A percentile compares a stretch with the other conserved stretches of the same genome.
Evolutionary conservation across 1,139 yeast genomes (phyloP).

Genomic region (Geotrichum bryndzae): DNA sequence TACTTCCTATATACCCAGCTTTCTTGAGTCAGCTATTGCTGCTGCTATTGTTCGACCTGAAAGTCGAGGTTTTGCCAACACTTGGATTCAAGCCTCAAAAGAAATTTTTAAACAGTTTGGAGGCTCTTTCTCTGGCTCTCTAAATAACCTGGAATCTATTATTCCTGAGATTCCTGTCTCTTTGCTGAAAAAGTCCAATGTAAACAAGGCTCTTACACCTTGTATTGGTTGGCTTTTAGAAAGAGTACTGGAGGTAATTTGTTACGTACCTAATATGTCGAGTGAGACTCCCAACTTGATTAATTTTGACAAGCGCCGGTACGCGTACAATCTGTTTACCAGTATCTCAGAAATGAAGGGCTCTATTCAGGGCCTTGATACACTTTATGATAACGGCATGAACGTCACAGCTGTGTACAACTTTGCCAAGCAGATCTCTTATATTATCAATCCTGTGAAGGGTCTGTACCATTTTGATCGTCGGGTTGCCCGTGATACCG

Average conservation of each 20-base stretch:
- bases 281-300: slow-evolving; percentile 51
- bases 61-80: slow-evolving; percentile 57
- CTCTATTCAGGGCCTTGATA: slow-evolving; percentile 14
- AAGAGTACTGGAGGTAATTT: slow-evolving; percentile 56
- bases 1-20: slow-evolving; percentile 68
- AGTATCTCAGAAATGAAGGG: slow-evolving; percentile 44
- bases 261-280: slow-evolving; percentile 62
- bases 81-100: slow-evolving; percentile 59
- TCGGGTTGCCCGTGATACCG: slow-evolving; percentile 37
- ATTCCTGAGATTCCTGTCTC: slow-evolving; percentile 37
- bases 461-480: slow-evolving; percentile 30
- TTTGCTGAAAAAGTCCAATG: slow-evolving; percentile 13
- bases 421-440: slow-evolving; percentile 24
- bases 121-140: slow-evolving; percentile 14
- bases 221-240: slow-evolving; percentile 78
- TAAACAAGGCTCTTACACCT: slow-evolving; percentile 47
- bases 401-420: slow-evolving; percentile 21
- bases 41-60: slow-evolving; percentile 78
- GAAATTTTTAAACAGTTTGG: slow-evolving; percentile 31
- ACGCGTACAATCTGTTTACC: slow-evolving; percentile 48
- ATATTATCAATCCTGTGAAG: slow-evolving; percentile 30
- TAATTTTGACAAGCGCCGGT: slow-evolving; percentile 65
- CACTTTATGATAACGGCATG: slow-evolving; percentile 16
- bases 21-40: slow-evolving; percentile 73
- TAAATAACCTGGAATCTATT: slow-evolving; percentile 27